A percentile compares a stretch with the other conserved stretches of the same genome.
phyloP scores from a whole-genome alignment of 1,284 basidiomycete genomes.

The Ganoderma resinaceum region DNA sequence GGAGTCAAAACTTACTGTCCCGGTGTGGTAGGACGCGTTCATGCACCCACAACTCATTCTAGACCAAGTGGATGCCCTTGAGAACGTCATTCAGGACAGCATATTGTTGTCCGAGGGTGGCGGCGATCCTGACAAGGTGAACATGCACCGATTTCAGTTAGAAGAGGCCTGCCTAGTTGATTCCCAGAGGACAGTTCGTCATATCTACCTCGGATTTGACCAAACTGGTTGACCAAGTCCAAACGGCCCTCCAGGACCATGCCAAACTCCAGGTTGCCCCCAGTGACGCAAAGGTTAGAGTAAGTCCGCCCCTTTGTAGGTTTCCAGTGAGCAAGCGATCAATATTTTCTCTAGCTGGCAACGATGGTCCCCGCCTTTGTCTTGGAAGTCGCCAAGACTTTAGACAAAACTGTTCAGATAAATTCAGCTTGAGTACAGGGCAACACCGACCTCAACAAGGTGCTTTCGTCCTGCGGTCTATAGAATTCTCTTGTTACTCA shows the following conservation, averaged over 20 bases:
- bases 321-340: background rate
- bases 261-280: constrained; percentile 10
- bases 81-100: constrained; percentile 21
- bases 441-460: constrained; percentile 6
- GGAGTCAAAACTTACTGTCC: background rate
- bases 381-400: constrained; percentile 3
- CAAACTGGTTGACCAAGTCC: constrained; percentile 7
- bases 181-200: constrained; percentile 5
- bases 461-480: background rate
- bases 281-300: background rate
- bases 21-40: constrained; percentile 15
- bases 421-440: background rate
- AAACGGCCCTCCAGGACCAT: constrained; percentile 14
- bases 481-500: background rate
- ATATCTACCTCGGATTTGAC: constrained; percentile 12
- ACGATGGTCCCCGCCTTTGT: constrained; percentile 16
- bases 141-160: background rate
- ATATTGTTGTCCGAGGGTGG: background rate
- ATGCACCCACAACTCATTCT: constrained; percentile 14
- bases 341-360: constrained; percentile 7
- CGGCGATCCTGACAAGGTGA: background rate
- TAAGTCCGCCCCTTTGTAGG: background rate
- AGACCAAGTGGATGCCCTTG: constrained; percentile 17
- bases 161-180: background rate
- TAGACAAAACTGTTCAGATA: constrained; percentile 9